These are phyloP conservation scores for Apophysomyces variabilis DNA, from an alignment of 371 early-diverging fungal genomes.

Conservation along the genomic window DNA sequence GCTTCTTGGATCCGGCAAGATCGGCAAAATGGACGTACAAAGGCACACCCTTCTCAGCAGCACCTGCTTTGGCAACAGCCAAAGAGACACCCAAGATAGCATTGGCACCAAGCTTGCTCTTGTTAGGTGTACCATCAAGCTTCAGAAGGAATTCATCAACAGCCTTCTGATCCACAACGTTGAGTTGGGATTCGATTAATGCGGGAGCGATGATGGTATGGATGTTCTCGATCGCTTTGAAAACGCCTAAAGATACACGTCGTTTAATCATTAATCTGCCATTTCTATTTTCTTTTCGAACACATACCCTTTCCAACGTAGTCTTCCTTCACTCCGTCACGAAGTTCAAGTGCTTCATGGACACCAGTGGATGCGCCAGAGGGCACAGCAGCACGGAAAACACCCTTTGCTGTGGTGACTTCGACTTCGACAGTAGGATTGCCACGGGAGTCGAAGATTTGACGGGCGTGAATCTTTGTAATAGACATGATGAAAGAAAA, in stretches of 20 bases:
- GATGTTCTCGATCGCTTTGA: constrained; percentile 93
- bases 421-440: constrained; percentile 99
- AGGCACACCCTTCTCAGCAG: constrained; percentile 90
- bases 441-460: constrained; percentile 99
- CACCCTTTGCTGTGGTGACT: constrained; percentile 87
- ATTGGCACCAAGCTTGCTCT: constrained; percentile 98
- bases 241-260: constrained; percentile 68
- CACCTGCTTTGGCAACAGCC: constrained; percentile 96
- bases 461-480: constrained; percentile 92
- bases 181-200: constrained; percentile 73
- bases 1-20: constrained; percentile 81
- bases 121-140: constrained; percentile 96
- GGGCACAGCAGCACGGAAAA: constrained; percentile 98
- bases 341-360: constrained; percentile 98
- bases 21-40: constrained; percentile 94
- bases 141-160: constrained; percentile 92
- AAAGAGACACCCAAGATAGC: constrained; percentile 98
- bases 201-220: constrained; percentile 89
- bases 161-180: constrained; percentile 85
- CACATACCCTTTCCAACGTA: constrained; percentile 94
- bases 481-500: constrained; percentile 49
- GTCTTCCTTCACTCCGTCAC: constrained; percentile 84
- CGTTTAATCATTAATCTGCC: not conserved
- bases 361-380: constrained; percentile 99
- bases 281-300: not conserved